Evolutionary conservation across 306 rosid species (phyloP), one percentile per base, ranked within the genome.

Genomic region (Vigna radiata): DNA sequence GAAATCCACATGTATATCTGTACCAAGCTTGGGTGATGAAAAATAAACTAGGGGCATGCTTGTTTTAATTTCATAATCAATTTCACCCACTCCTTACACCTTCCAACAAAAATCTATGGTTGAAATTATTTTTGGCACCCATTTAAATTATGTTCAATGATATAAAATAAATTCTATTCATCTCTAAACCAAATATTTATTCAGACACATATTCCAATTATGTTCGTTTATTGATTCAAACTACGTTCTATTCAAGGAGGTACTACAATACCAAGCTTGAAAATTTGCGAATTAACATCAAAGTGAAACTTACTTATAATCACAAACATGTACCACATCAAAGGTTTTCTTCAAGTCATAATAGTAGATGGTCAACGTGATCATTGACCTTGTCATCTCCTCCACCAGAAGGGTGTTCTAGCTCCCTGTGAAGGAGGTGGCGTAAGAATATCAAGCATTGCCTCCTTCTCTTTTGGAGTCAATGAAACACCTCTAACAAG

Each of bases 401-500:
- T 77, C 98, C 88, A 85, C 90, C 90, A 87, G 41, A 84, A 83
- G 8, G 85, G 73, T 75, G 81, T 60, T 46, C 63, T 41, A 68
- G 72, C 52, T 83, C 72, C 58, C 67, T 68, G 91, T 48, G 91
- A 77, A 27, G 91, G 91, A 31, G 97, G 97, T 15, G 96, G 86
- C 19, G 86, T 83, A 43, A 95, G 97, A 72, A 90, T 71, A 81
- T 89, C 91, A 66, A 95, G 89, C 96, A 95, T 89, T 7, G 97
- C 88, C 72, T 90, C 86, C 86, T 83, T 89, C 89, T 95, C 98
- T 46, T 70, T 90, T 63, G 90, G 92, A 73, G 97, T 83, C 80
- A 83, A 83, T 72, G 86, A 76, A 72, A 83, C 83, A 72, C 86
- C 91, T 84, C 95, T 88, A 15, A 93, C 84, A 43, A 89, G 89